Evolutionary conservation across 805 yeast genomes (phyloP).

Genomic region (Candida krabiensis): DNA sequence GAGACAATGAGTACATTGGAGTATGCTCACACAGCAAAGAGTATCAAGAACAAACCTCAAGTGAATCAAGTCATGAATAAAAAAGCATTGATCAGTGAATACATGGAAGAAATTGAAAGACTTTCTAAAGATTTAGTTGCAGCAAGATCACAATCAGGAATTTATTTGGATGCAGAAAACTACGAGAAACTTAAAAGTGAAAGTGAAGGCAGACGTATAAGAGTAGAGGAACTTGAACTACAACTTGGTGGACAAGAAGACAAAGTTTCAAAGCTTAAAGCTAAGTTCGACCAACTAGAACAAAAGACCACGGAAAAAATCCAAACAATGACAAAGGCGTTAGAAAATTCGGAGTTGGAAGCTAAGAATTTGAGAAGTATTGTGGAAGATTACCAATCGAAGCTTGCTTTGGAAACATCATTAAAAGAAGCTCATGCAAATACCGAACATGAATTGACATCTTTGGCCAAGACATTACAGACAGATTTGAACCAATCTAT

Average conservation of each 20-base stretch:
- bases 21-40: constrained; percentile 85
- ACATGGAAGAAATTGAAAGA: constrained; percentile 53
- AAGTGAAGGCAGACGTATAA: constrained; percentile 49
- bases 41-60: constrained; percentile 73
- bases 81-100: constrained; percentile 52
- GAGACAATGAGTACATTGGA: constrained; percentile 85
- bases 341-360: constrained; percentile 5
- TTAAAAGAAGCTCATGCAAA: constrained; percentile 16
- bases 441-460: constrained; percentile 12
- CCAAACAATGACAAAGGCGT: neutral
- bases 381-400: constrained; percentile 5
- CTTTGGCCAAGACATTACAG: constrained; percentile 7
- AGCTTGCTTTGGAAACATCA: constrained; percentile 12
- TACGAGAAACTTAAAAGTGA: constrained; percentile 42
- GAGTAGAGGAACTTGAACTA: constrained; percentile 50
- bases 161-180: constrained; percentile 56
- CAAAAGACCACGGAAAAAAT: constrained; percentile 11
- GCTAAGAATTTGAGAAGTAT: neutral
- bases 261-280: constrained; percentile 42
- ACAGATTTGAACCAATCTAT: constrained; percentile 8
- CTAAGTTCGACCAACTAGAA: constrained; percentile 34
- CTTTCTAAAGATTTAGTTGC: constrained; percentile 62
- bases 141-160: constrained; percentile 64
- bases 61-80: constrained; percentile 61
- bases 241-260: constrained; percentile 48